Conservation (phyloP, 768 basidiomycete species). For the Boletus subparvulus region DNA sequence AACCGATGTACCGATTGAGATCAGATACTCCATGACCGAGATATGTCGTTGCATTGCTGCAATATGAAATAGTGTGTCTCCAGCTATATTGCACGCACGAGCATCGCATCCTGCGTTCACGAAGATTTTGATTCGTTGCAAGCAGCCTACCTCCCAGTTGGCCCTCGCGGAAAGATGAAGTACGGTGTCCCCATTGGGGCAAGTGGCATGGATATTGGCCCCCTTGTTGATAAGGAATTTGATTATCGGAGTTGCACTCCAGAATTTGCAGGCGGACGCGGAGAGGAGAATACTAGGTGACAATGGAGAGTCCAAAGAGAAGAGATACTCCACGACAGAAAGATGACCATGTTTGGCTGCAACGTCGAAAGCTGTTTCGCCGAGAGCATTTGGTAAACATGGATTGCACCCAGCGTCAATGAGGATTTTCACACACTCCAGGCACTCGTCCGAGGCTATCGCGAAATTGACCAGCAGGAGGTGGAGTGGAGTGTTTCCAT, state of each 20-base stretch:
- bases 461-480: not conserved
- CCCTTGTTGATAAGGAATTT: constrained; percentile 5
- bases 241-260: not conserved
- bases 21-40: not conserved
- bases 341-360: not conserved
- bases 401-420: not conserved
- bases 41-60: not conserved
- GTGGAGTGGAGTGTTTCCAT: not conserved
- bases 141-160: not conserved
- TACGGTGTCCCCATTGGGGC: not conserved
- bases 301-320: not conserved
- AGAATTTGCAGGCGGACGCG: too few species aligned
- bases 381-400: not conserved
- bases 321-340: not conserved
- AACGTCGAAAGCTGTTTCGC: not conserved
- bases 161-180: not conserved
- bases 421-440: not conserved
- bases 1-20: not conserved
- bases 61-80: not conserved
- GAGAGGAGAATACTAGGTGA: not conserved
- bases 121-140: not conserved
- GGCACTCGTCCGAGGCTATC: not conserved
- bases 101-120: not conserved
- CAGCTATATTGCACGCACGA: not conserved
- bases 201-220: not conserved